Evolutionary conservation across 1,139 yeast genomes (phyloP), one percentile per base, ranked within the genome.

Genomic region (Pichia sp.): DNA sequence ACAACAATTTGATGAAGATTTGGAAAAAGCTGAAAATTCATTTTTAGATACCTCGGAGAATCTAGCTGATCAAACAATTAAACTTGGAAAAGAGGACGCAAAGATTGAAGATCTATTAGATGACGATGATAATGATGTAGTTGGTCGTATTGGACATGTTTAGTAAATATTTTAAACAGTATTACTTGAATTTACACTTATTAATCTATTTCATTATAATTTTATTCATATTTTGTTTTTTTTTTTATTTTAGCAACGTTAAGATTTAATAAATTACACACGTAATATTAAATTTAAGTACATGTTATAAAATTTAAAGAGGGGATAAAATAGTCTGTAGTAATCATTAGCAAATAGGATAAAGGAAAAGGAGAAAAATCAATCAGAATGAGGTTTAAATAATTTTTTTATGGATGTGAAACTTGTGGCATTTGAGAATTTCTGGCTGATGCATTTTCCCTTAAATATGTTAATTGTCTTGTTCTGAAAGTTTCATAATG

Each of bases 401-500:
- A 24, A 30, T 26, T 20, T 30, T 23, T 9, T 11, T 29, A 28
- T 28, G 9, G 50, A 12, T 35, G 32, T 28, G 44, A 46, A 34
- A 41, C 42, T 35, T 41, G 49, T 27, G 51, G 51, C 50, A 56
- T 55, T 52, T 59, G 62, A 34, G 59, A 54, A 50, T 52, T 64
- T 64, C 59, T 58, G 29, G 64, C 52, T 20, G 63, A 61, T 33
- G 94, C 89, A 63, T 83, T 87, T 67, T 92, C 97, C 69, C 92
- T 92, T 66, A 92, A 76, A 12, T 96, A 95, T 51, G 89, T 80
- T 66, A 92, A 79, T 68, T 92, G 98, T 68, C 90, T 87, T 29
- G 96, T 76, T 68, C 98, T 82, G 71, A 90, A 92, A 46, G 82
- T 75, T 70, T 92, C 98, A 66, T 92, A 92, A 65, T 92, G 98